phyloP scores from a whole-genome alignment of 257 asterid species.

The Nicotiana noctiflora region DNA sequence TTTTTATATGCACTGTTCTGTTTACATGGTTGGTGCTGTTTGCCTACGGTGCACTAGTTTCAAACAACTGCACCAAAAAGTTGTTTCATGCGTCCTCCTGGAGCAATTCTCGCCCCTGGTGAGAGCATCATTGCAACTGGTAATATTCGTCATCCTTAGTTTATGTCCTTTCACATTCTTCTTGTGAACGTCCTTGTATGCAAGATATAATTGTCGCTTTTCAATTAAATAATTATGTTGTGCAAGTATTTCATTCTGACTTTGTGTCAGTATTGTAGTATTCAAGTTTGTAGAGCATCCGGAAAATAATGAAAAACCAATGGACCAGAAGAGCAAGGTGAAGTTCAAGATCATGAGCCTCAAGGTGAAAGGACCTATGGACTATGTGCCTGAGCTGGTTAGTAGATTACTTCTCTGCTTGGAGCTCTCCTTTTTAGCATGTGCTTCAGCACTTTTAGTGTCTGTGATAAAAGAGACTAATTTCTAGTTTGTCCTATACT shows the following conservation, averaged over 20 bases:
- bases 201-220: not conserved
- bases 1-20: not conserved
- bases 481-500: not conserved
- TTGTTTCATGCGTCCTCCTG: conserved; percentile 99
- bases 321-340: conserved; percentile 85
- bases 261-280: conserved; percentile 40
- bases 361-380: conserved; percentile 84
- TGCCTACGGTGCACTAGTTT: conserved; percentile 41
- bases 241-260: conserved; percentile 6
- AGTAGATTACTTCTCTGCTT: conserved; percentile 18
- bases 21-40: conserved; percentile 19
- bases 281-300: conserved; percentile 96
- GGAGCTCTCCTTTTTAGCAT: not conserved
- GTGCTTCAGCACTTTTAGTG: not conserved
- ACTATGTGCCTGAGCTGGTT: conserved; percentile 92
- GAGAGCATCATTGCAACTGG: conserved; percentile 89
- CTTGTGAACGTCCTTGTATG: not conserved
- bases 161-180: not conserved
- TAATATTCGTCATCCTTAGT: conserved; percentile 19
- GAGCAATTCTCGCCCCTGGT: conserved; percentile 90
- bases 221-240: not conserved
- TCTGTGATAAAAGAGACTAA: not conserved
- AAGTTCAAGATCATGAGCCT: conserved; percentile 96
- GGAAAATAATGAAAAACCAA: conserved; percentile 84
- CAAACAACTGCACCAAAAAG: conserved; percentile 98